Percentiles rank a stretch among this genome's conserved stretches.
Conservation (phyloP, 139 green algal genomes). For the Chlorella sp. region DNA sequence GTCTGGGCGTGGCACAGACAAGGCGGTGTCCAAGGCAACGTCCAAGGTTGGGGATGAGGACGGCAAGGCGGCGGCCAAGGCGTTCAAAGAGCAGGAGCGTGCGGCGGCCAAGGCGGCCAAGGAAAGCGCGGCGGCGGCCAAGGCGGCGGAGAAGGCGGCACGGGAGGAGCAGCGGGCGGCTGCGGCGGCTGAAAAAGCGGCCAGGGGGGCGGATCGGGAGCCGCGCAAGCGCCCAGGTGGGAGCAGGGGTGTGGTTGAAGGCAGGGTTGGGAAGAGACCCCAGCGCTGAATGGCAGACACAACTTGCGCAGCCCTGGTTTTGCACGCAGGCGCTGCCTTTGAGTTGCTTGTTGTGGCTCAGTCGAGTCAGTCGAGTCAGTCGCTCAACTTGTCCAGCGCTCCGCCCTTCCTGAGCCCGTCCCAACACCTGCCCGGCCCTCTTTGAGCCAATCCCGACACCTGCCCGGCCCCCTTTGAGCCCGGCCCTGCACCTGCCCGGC, state of each 20-base stretch:
- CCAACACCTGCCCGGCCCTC: too few relatives aligned
- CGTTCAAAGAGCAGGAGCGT: not conserved
- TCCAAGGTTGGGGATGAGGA: not conserved
- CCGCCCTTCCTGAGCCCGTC: too few relatives aligned
- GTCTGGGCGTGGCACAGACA: not conserved
- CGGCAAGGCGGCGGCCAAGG: not conserved
- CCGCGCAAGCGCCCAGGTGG: slow-evolving; percentile 14
- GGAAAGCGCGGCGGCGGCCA: not conserved
- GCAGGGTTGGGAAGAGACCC: not conserved
- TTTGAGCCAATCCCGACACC: too few relatives aligned
- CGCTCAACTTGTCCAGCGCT: not conserved
- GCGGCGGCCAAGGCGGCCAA: slow-evolving; percentile 10
- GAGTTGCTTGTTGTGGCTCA: not conserved
- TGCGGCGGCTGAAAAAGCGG: not conserved
- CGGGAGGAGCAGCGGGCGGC: not conserved
- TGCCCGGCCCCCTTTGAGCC: too few relatives aligned
- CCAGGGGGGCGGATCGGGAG: not conserved
- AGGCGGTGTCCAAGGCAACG: not conserved
- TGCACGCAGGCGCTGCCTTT: not conserved
- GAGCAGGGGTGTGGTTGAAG: too few relatives aligned
- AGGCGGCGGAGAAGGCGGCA: slow-evolving; percentile 2
- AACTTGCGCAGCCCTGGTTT: not conserved
- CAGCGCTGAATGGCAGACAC: not conserved
- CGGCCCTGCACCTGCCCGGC: too few relatives aligned
- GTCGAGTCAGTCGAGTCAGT: not conserved